Base-by-base conservation (phyloP, 331 rosid species). In the Malus hybrid region DNA sequence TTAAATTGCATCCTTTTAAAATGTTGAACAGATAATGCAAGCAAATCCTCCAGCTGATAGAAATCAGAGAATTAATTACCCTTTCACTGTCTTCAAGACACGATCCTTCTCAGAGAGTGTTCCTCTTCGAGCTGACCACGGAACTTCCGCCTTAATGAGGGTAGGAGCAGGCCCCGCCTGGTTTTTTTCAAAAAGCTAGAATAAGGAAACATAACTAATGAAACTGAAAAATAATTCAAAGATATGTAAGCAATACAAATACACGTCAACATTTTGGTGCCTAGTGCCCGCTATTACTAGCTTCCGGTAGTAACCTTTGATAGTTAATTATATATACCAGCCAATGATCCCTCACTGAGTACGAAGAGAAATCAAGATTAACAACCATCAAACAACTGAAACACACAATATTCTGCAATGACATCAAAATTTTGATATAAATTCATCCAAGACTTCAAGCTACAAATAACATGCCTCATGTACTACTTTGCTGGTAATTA, bases 111-210 rank as follows among this genome's bases (percentile, higher is more conserved):
- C 99, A 77, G 99, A 94, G 48, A 90, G 87, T 54, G 24, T 85
- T 78, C 86, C 97, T 81, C 85, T 92, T 85, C 87, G 86, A 52
- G 84, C 92, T 63, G 99, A 94, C 99, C 99, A 94, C 33, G 97
- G 99, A 65, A 88, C 92, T 64, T 90, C 93, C 27, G 97, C 99
- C 86, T 92, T 94, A 79, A 86, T 81, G 31, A 94, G 82, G 56
- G 88, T 75, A 32, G 91, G 84, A 77, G 92, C 72, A 67, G 97
- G 89, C 69, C 91, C 97, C 60, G 86, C 97, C 97, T 94, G 86
- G 34, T 72, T 34, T 59, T 71, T 9, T 71, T 13, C 33, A 71
- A 13, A 56, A 71, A 29, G 10, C 36, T 56, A 20, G 75, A 78
- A 82, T 20, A 76, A 80, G 7, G 66, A 20, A 55, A 67, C 67